Base-by-base conservation (phyloP, 805 yeast genomes). In the Saccharomyces paradoxus region DNA sequence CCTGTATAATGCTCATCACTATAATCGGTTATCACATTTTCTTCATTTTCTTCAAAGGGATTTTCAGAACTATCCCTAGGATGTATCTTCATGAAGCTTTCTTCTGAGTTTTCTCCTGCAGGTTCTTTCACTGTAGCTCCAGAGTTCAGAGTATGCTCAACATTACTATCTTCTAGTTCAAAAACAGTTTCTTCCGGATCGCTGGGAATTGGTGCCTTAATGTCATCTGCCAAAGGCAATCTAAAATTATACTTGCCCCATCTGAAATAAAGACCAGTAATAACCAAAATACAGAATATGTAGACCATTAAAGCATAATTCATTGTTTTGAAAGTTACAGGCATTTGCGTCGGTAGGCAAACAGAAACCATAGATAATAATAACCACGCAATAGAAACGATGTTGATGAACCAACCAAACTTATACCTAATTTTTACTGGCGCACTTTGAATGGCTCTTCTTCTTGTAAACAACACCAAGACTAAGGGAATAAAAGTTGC, bases 401-500 rank as follows among this genome's bases (percentile, higher is more conserved):
- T 64, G 61, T 87, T 87, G 46, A 85, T 70, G 2, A 81, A 54
- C 78, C 87, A 86, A 1, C 92, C 92, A 49, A 84, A 66, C 55
- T 76, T 76, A 52, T 72, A 73, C 56, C 80, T 76, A 53, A 87
- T 73, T 57, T 84, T 81, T 67, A 86, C 82, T 0, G 85, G 82
- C 0, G 89, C 82, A 48, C 89, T 89, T 60, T 80, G 77, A 32
- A 87, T 75, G 55, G 84, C 83, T 50, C 73, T 69, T 54, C 94
- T 70, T 53, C 80, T 81, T 56, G 84, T 79, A 26, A 85, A 63
- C 64, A 87, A 63, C 3, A 82, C 78, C n/a, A 83, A 75, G 0
- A 84, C 60, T 27, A 87, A 83, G 2, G 96, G 96, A 14, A 88
- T 81, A 2, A 89, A 83, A 57, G 89, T 85, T 2, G 94, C 89